These are phyloP conservation scores for Ophiostoma triangulosporum DNA, from an alignment of 2,329 filamentous ascomycete species.

Conservation along the genomic window DNA sequence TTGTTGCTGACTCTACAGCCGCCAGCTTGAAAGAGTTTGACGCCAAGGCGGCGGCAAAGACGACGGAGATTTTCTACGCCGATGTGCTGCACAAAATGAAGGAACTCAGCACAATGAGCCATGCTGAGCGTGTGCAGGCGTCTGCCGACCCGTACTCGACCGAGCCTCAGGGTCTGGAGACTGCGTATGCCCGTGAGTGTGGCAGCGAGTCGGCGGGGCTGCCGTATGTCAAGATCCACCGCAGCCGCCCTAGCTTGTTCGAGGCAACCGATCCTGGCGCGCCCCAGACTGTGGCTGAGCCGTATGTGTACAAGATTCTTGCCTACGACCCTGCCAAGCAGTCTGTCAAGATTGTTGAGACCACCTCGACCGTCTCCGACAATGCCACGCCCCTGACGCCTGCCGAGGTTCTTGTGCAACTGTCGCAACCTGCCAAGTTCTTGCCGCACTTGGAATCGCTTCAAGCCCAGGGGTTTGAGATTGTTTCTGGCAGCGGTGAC, in stretches of 20 bases:
- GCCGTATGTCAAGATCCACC: conserved; percentile 21
- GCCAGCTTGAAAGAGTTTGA: conserved; percentile 27
- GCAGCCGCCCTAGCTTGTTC: background rate
- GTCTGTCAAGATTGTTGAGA: conserved; percentile 44
- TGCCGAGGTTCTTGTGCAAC: conserved; percentile 43
- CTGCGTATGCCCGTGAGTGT: conserved; percentile 31
- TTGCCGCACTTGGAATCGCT: conserved; percentile 47
- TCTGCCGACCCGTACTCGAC: conserved; percentile 25
- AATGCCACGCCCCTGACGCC: conserved; percentile 39
- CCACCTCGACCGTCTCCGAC: conserved; percentile 39
- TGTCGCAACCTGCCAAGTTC: conserved; percentile 52
- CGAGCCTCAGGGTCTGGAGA: conserved; percentile 34
- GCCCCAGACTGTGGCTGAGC: background rate
- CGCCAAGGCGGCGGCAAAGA: conserved; percentile 5
- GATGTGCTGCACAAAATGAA: conserved; percentile 12
- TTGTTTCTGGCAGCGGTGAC: conserved; percentile 48
- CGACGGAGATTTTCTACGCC: conserved; percentile 21
- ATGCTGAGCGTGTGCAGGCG: conserved; percentile 6
- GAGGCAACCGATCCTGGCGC: background rate
- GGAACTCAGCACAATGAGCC: conserved; percentile 4
- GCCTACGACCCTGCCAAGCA: conserved; percentile 49
- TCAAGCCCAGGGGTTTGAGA: conserved; percentile 50
- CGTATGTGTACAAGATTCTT: conserved; percentile 46
- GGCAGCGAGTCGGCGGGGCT: conserved; percentile 23
- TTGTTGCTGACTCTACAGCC: conserved; percentile 19